Base-by-base conservation (phyloP, 1,139 yeast genomes). In the Starmera stellimalicola region DNA sequence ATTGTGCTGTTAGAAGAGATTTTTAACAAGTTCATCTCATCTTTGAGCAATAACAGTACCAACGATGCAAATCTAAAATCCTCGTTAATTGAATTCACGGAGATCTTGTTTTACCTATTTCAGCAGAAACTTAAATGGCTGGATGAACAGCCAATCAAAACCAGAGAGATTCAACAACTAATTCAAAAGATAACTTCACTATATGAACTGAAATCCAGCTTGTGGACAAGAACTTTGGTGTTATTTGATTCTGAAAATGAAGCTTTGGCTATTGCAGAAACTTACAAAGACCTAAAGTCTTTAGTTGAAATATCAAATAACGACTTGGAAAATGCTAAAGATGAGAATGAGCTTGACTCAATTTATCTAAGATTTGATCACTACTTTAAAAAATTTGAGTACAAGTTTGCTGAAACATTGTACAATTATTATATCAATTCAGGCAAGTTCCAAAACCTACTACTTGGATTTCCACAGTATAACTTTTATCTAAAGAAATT, bases 211-310 rank as follows among this genome's bases (percentile, higher is more conserved):
- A 41, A 58, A 49, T 55, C 62, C 31, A 54, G 58, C 16, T 42
- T 56, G 6, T 77, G 93, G 93, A 69, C 78, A 17, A 58, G 62
- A 28, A 63, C 68, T 1, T 52, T 82, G 26, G 63, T 77, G 16
- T 52, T 58, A 9, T 56, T 67, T 32, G 70, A 68, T 16, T 60
- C 73, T 35, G 56, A 63, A 18, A 57, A 57, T 8, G 75, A 74
- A 26, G 84, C 88, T 0, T 55, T 78, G 15, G 58, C 61, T n/a
- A 64, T 85, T 29, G 73, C 85, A 2, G 94, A 84, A 46, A 62
- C 64, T 24, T 81, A 76, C 51, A 55, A 61, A 17, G 94, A 85
- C 50, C 68, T 80, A 46, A 61, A 71, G 16, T 73, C 88, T 1
- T 58, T 87, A 29, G 80, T 77, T 0, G 73, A 71, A 39, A 70